Evolutionary conservation across 2,329 filamentous ascomycete genomes (phyloP), one percentile per base, ranked within the genome.

Genomic region (Leptographium flavum): DNA sequence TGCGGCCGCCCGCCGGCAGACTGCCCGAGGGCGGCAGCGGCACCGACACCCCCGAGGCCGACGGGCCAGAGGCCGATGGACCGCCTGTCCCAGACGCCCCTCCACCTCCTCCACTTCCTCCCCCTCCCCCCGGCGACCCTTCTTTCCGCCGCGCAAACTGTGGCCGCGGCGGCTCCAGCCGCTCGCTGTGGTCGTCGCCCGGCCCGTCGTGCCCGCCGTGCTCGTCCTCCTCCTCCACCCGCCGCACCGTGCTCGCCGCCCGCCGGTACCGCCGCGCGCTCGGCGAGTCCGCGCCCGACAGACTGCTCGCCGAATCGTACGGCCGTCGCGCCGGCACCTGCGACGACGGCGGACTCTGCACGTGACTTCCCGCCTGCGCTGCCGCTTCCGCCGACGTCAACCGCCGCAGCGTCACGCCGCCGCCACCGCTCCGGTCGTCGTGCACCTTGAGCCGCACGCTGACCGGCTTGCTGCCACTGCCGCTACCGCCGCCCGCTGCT

Each of bases 401-500:
- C 31, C 74, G 67, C 32, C 76, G 69, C 36, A 81, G 61, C 14
- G 76, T 81, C 46, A 81, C 69, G 50, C 77, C 77, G 49, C 71
- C 65, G 47, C 76, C 71, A 49, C 71, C 65, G 47, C 76, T 70
- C 28, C 67, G 68, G 53, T 81, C 75, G 51, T 77, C 72, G 50
- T 78, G 71, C 39, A 79, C 65, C 54, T 72, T 74, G 46, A 80
- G 61, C 56, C 74, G 77, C 47, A 80, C 70, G 54, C 72, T 74
- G 28, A 76, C 66, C 3, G 71, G 65, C 28, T 67, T 64, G 53
- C 67, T 69, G 5, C 13, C 36, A 7, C 30, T 8, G 40, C 22
- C 38, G 31, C 30, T 11, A 33, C 45, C n/a, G 45, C 43, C n/a
- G 40, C 37, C 11, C n/a, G 45, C 43, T 13, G 40, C 37, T 13